These are phyloP conservation scores for Aphanomyces euteiches DNA, from an alignment of 352 stramenopile genomes.

Conservation along the genomic window DNA sequence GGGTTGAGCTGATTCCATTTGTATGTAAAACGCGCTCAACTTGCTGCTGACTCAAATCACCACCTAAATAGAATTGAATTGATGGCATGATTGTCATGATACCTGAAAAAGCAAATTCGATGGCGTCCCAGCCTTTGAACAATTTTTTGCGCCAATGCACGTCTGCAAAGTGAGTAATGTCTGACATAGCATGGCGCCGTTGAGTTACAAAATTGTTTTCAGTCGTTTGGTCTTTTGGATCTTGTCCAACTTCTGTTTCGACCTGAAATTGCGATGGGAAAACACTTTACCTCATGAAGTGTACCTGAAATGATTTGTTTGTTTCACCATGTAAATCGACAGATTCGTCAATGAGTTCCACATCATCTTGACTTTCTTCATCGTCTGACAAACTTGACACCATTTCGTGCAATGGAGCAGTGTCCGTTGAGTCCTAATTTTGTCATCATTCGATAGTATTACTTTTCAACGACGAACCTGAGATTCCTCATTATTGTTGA, in stretches of 20 bases:
- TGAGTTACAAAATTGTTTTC: not conserved
- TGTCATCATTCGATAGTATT: no score
- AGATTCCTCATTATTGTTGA: no score
- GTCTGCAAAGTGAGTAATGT: slow-evolving; percentile 24
- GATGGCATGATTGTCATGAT: not conserved
- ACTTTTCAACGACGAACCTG: no score
- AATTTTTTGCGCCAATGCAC: slow-evolving; percentile 23
- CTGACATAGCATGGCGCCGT: slow-evolving; percentile 18
- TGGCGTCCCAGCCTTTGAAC: slow-evolving; percentile 21
- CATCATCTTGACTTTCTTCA: not conserved
- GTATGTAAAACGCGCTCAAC: slow-evolving; percentile 22
- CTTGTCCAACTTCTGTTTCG: not conserved
- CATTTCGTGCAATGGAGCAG: no score
- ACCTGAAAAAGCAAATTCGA: slow-evolving; percentile 29
- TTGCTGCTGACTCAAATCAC: slow-evolving; percentile 24
- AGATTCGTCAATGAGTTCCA: not conserved
- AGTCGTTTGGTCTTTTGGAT: not conserved
- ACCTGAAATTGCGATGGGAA: not conserved
- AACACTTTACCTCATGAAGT: no score
- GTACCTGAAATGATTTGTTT: no score
- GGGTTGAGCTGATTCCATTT: slow-evolving; percentile 12
- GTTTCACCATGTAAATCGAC: no score
- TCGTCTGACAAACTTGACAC: not conserved
- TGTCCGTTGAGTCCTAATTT: no score
- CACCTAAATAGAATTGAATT: not conserved